Conservation (phyloP, 2,329 filamentous ascomycete genomes). For the Fusarium sp. region DNA sequence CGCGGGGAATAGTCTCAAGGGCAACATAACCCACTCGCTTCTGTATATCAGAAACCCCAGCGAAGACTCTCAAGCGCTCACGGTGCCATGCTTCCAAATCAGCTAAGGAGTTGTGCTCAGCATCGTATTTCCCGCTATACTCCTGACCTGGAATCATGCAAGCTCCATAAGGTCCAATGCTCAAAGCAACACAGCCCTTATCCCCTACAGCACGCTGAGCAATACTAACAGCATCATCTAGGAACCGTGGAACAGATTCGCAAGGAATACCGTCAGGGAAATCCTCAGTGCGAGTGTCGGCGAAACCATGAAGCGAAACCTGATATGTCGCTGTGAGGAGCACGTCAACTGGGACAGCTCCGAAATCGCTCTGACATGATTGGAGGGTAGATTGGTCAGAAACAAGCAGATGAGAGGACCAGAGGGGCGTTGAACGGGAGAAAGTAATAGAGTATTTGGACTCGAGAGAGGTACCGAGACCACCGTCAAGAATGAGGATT, state of each 20-base stretch:
- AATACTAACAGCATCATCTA: slow-evolving; percentile 59
- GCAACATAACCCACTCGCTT: slow-evolving; percentile 66
- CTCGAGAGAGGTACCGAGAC: slow-evolving; percentile 74
- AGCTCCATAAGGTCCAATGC: slow-evolving; percentile 75
- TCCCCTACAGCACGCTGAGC: slow-evolving; percentile 51
- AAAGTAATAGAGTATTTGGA: slow-evolving; percentile 67
- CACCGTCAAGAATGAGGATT: slow-evolving; percentile 71
- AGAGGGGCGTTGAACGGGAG: slow-evolving; percentile 66
- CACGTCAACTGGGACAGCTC: slow-evolving; percentile 68
- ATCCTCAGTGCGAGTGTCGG: slow-evolving; percentile 57
- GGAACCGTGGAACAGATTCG: slow-evolving; percentile 54
- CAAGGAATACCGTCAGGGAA: slow-evolving; percentile 58
- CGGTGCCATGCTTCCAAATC: slow-evolving; percentile 68
- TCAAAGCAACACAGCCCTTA: slow-evolving; percentile 62
- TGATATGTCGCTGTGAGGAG: slow-evolving; percentile 77
- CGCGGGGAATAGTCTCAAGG: slow-evolving; percentile 74
- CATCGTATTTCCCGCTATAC: slow-evolving; percentile 72
- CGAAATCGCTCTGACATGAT: slow-evolving; percentile 68
- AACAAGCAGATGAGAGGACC: slow-evolving; percentile 76
- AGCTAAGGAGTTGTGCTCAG: slow-evolving; percentile 56
- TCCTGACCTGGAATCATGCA: slow-evolving; percentile 74
- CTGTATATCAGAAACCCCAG: slow-evolving; percentile 51
- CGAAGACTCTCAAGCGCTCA: slow-evolving; percentile 65
- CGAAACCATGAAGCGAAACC: slow-evolving; percentile 67
- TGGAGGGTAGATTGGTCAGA: slow-evolving; percentile 62